A percentile compares a stretch with the other conserved stretches of the same genome.
These are phyloP conservation scores for Spathaspora boniae DNA, from an alignment of 805 yeast genomes.

Conservation along the genomic window DNA sequence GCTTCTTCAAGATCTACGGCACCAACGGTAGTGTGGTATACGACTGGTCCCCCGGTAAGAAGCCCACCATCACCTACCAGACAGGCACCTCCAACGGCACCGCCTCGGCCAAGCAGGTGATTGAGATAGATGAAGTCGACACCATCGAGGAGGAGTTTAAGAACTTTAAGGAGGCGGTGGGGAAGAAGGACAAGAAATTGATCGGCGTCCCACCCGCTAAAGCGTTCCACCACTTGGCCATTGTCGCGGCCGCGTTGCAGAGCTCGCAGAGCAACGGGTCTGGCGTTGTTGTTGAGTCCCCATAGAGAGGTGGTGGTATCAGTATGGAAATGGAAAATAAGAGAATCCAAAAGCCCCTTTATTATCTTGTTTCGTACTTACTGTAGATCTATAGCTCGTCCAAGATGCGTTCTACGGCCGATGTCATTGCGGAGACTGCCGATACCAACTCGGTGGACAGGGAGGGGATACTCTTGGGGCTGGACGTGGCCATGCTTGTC, in stretches of 20 bases:
- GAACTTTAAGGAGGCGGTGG: conserved; percentile 56
- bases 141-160: conserved; percentile 45
- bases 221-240: conserved; percentile 91
- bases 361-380: conserved; percentile 1
- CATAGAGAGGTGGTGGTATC: conserved; percentile 10
- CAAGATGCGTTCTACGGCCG: conserved; percentile 4
- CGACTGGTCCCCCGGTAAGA: conserved; percentile 54
- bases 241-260: conserved; percentile 80
- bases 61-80: conserved; percentile 38
- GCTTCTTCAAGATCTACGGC: conserved; percentile 71
- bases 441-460: no score
- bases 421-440: background rate
- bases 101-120: conserved; percentile 49
- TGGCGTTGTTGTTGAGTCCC: conserved; percentile 43
- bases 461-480: no score
- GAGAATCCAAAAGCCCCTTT: no score
- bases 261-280: conserved; percentile 57
- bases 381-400: conserved; percentile 12
- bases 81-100: conserved; percentile 29
- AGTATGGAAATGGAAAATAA: background rate
- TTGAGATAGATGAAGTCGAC: conserved; percentile 43
- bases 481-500: no score
- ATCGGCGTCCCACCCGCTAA: conserved; percentile 63
- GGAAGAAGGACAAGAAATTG: conserved; percentile 54
- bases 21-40: conserved; percentile 69